Base-by-base conservation (phyloP, 306 rosid genomes). In the Cicer cuneatum region DNA sequence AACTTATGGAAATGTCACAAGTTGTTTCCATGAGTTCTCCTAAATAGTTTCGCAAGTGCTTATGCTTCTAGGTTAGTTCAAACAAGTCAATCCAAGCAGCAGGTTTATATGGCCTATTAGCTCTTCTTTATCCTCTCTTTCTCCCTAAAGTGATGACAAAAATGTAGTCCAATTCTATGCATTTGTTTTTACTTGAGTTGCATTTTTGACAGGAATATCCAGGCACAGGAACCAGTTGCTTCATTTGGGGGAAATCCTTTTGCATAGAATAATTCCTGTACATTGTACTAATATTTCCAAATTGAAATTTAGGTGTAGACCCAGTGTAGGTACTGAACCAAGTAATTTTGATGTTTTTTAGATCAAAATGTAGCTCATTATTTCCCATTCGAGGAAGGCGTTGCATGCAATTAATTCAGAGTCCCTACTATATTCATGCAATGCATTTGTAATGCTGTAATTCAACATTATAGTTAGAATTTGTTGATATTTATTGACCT, bases 171-270 rank as follows among this genome's bases (percentile, higher is more conserved):
- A 48, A 48, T 65, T 66, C 14, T 66, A 10, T 80, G 46, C 11
- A 12, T 66, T 16, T 38, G 19, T 65, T 56, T 39, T 73, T 8
- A 78, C 60, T 16, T 7, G 46, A 81, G 67, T 70, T 72, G 29
- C 79, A 42, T 72, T 12, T 12, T 79, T 79, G 78, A 74, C 93
- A 93, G 97, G 90, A 89, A 78, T 51, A 85, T 84, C 51, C 77
- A 88, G 16, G 38, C 86, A 18, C 90, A 80, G 10, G 97, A 90
- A 54, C 81, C 89, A 13, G 90, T 88, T 60, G 88, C 91, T 40
- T 81, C 98, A 0, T 11, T 87, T 5, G 96, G 97, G 77, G 93
- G 97, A 60, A 93, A 93, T 81, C 98, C 96, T 64, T 93, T 93
- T 72, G 93, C 93, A n/a, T 93, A 89, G 86, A 68, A 73, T 57